phyloP scores from a whole-genome alignment of 1,284 basidiomycete species.

The Tilletia indica region DNA sequence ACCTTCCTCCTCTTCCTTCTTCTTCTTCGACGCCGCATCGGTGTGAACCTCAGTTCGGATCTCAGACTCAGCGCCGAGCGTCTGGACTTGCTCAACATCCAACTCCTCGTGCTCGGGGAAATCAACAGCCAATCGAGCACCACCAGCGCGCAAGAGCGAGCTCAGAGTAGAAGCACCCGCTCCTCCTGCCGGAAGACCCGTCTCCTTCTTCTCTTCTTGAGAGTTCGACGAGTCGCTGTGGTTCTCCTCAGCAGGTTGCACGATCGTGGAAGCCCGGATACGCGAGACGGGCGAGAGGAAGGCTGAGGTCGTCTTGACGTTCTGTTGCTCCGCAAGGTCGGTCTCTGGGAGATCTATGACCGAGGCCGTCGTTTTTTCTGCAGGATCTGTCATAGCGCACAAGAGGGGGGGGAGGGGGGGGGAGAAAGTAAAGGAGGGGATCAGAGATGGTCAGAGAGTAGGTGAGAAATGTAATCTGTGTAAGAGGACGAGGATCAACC shows the following conservation, averaged over 20 bases:
- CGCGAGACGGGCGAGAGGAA: constrained; percentile 7
- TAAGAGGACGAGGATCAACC: too few relatives aligned
- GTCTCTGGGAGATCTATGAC: too few relatives aligned
- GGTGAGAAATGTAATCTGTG: too few relatives aligned
- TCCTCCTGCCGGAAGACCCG: not conserved
- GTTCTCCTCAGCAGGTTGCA: not conserved
- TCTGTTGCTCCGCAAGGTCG: not conserved
- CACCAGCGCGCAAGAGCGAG: not conserved
- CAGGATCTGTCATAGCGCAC: too few relatives aligned
- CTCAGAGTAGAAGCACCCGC: constrained; percentile 3
- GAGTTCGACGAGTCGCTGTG: too few relatives aligned
- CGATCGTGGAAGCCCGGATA: not conserved
- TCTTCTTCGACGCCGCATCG: not conserved
- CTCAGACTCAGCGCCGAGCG: too few relatives aligned
- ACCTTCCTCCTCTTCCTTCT: not conserved
- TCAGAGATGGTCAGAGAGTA: too few relatives aligned
- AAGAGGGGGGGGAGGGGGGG: too few relatives aligned
- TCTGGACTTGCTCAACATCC: not conserved
- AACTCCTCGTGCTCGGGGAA: not conserved
- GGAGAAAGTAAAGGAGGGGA: too few relatives aligned
- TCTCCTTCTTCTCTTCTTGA: not conserved
- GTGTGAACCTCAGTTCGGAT: too few relatives aligned
- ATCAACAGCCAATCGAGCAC: not conserved
- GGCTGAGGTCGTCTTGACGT: constrained; percentile 1
- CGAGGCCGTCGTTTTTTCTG: too few relatives aligned